These are phyloP conservation scores for Teunomyces stri DNA, from an alignment of 805 yeast genomes.

Conservation along the genomic window DNA sequence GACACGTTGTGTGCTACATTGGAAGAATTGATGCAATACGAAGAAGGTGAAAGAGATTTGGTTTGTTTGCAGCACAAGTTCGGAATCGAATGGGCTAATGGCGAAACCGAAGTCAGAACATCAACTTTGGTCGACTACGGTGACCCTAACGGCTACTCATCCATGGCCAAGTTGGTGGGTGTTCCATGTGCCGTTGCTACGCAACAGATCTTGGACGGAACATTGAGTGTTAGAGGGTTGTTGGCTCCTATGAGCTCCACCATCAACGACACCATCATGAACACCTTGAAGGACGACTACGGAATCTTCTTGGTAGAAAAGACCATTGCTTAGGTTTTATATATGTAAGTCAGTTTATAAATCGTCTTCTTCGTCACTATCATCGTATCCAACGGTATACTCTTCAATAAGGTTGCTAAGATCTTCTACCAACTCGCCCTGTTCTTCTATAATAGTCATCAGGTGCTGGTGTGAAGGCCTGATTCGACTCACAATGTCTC, in stretches of 20 bases:
- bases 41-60: slow-evolving; percentile 91
- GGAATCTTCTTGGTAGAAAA: slow-evolving; percentile 84
- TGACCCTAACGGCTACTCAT: slow-evolving; percentile 81
- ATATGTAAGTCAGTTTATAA: slow-evolving; percentile 14
- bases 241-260: slow-evolving; percentile 92
- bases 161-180: slow-evolving; percentile 98
- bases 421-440: slow-evolving; percentile 52
- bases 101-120: slow-evolving; percentile 86
- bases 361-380: slow-evolving; percentile 41
- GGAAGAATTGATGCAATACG: slow-evolving; percentile 95
- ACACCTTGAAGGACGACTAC: slow-evolving; percentile 85
- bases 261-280: slow-evolving; percentile 86
- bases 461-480: slow-evolving; percentile 10
- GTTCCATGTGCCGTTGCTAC: slow-evolving; percentile 97
- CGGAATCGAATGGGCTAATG: slow-evolving; percentile 96
- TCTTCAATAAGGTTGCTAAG: slow-evolving; percentile 42
- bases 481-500: slow-evolving; percentile 21
- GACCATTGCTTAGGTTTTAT: slow-evolving; percentile 3
- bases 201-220: slow-evolving; percentile 80
- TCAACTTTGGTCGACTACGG: slow-evolving; percentile 95
- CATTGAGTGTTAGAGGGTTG: slow-evolving; percentile 74
- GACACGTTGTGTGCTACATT: slow-evolving; percentile 96
- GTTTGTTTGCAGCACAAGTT: slow-evolving; percentile 96
- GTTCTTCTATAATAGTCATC: slow-evolving; percentile 41
- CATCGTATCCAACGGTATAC: slow-evolving; percentile 51